Conservation (phyloP, 1,284 basidiomycete genomes). For the Melampsora larici-populina region DNA sequence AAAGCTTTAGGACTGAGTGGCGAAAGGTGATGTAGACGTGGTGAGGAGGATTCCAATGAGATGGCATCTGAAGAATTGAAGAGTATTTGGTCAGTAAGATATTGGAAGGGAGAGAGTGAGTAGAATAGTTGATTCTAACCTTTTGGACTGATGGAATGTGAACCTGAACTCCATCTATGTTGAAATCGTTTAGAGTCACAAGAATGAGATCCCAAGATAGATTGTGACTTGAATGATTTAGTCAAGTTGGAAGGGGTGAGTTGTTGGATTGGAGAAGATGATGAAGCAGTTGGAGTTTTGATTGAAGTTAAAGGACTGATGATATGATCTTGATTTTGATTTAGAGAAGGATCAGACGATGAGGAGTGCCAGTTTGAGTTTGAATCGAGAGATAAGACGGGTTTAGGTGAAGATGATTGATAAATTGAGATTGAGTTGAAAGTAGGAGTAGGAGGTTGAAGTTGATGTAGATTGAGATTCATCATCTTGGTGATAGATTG, state of each 20-base stretch:
- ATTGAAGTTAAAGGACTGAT: not conserved
- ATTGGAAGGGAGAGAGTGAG: not conserved
- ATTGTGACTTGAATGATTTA: not conserved
- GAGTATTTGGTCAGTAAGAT: not conserved
- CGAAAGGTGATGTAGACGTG: not conserved
- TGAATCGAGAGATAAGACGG: not conserved
- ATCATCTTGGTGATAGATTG: not conserved
- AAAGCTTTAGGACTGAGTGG: constrained; percentile 3
- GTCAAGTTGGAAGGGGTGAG: not conserved
- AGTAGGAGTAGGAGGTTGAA: not conserved
- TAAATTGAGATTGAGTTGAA: not conserved
- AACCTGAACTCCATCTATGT: not conserved
- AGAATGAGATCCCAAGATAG: not conserved
- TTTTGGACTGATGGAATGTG: constrained; percentile 1
- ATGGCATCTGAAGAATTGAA: not conserved
- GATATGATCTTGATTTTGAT: not conserved
- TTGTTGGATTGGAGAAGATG: not conserved
- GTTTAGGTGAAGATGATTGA: not conserved
- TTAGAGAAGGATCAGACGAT: not conserved
- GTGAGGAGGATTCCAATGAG: not conserved
- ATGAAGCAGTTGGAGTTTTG: not conserved
- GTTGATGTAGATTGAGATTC: not conserved
- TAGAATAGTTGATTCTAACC: not conserved
- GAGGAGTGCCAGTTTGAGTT: not conserved
- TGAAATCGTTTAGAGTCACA: not conserved